These are phyloP conservation scores for Linnemannia elongata DNA, from an alignment of 192 early-diverging fungal species.

Conservation along the genomic window DNA sequence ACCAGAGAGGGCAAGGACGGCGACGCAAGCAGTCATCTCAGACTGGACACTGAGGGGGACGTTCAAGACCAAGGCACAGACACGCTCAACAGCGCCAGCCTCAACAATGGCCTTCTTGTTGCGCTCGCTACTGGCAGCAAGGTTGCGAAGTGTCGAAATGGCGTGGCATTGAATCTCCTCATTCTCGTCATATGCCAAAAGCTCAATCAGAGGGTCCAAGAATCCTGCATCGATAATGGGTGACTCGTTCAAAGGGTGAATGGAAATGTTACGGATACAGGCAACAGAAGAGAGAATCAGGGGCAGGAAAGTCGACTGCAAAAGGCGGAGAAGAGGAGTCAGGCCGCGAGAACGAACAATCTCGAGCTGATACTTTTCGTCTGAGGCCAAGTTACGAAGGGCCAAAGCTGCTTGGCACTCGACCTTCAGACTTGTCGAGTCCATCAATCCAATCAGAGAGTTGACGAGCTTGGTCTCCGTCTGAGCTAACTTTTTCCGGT, in stretches of 20 bases:
- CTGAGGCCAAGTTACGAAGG: conserved; percentile 88
- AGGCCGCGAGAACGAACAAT: conserved; percentile 85
- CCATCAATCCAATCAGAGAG: conserved; percentile 81
- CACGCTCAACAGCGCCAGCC: conserved; percentile 82
- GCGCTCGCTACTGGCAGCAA: conserved; percentile 82
- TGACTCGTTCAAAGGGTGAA: conserved; percentile 87
- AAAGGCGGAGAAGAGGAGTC: conserved; percentile 76
- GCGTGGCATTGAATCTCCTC: conserved; percentile 91
- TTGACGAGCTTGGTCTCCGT: conserved; percentile 82
- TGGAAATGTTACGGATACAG: conserved; percentile 91
- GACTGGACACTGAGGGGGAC: conserved; percentile 74
- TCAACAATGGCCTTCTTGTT: conserved; percentile 83
- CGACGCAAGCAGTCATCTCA: conserved; percentile 89
- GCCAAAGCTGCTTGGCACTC: conserved; percentile 92
- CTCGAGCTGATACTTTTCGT: conserved; percentile 88
- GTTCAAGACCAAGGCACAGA: conserved; percentile 68
- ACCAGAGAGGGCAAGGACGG: conserved; percentile 82
- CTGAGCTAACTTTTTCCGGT: conserved; percentile 75
- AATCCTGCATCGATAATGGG: conserved; percentile 87
- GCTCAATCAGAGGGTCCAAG: conserved; percentile 74
- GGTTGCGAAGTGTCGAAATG: conserved; percentile 85
- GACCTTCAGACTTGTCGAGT: conserved; percentile 84
- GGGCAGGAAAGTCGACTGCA: conserved; percentile 81
- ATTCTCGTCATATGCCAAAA: conserved; percentile 76
- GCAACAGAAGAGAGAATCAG: conserved; percentile 88